Conservation (phyloP, 148 eudicot genomes). For the Vaccinium macrocarpon region DNA sequence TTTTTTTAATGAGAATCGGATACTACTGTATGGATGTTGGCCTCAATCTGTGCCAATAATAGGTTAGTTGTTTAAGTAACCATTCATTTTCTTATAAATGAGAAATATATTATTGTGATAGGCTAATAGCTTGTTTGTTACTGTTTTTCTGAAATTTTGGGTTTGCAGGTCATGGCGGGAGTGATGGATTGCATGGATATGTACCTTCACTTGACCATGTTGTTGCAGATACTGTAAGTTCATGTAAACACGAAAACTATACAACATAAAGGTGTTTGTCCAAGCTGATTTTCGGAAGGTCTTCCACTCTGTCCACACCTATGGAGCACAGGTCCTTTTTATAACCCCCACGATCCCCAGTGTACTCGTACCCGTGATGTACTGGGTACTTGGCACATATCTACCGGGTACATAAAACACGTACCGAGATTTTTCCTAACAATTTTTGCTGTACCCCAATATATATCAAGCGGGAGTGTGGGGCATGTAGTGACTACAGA, state of each 20-base stretch:
- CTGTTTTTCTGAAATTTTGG: not conserved
- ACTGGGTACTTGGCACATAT: too few species aligned
- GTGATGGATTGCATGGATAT: conserved; percentile 95
- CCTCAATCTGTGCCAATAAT: not conserved
- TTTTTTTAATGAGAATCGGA: too few species aligned
- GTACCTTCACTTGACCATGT: conserved; percentile 94
- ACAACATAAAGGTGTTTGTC: not conserved
- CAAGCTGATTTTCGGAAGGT: not conserved
- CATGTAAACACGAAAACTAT: not conserved
- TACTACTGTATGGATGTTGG: not conserved
- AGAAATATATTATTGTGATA: not conserved
- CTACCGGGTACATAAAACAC: too few species aligned
- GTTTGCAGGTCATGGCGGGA: conserved; percentile 84
- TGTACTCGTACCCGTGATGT: too few species aligned
- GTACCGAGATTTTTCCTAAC: too few species aligned
- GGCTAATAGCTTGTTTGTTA: not conserved
- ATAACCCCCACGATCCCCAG: too few species aligned
- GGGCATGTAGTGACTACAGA: too few species aligned
- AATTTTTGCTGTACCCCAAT: too few species aligned
- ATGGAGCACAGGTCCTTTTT: too few species aligned
- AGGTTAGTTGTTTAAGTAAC: not conserved
- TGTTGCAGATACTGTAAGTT: conserved; percentile 82
- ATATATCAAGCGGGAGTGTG: too few species aligned
- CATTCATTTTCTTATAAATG: not conserved
- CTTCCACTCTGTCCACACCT: too few species aligned